Evolutionary conservation across 1,139 yeast species (phyloP).

Genomic region (Pichia sp.): DNA sequence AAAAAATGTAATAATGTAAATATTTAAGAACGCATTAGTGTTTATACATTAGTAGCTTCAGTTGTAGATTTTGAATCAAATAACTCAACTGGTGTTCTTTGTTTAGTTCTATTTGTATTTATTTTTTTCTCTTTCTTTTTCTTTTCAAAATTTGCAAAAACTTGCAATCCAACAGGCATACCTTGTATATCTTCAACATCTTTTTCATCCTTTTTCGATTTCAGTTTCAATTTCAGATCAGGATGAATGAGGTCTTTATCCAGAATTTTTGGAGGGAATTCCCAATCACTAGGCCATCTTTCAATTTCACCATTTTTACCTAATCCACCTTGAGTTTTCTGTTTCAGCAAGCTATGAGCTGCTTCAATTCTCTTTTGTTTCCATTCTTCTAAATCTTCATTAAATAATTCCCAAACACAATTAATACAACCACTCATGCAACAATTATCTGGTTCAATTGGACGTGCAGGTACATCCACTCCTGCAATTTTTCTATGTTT

Average conservation of each 20-base stretch:
- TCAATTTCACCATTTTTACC: conserved; percentile 27
- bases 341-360: conserved; percentile 33
- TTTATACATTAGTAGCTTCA: too few relatives aligned
- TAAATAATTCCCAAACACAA: conserved; percentile 93
- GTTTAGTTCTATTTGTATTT: not conserved
- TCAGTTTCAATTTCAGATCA: conserved; percentile 21
- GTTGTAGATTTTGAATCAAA: too few relatives aligned
- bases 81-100: too few relatives aligned
- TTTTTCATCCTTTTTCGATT: conserved; percentile 25
- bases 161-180: conserved; percentile 71
- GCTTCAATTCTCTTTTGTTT: conserved; percentile 54
- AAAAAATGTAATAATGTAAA: too few relatives aligned
- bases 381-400: conserved; percentile 87
- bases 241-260: conserved; percentile 36
- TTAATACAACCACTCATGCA: conserved; percentile 97
- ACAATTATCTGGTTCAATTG: conserved; percentile 89
- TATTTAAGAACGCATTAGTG: too few relatives aligned
- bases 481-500: conserved; percentile 50
- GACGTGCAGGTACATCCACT: conserved; percentile 67
- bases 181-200: conserved; percentile 41
- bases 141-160: conserved; percentile 79
- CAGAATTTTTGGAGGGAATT: conserved; percentile 55
- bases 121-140: conserved; percentile 40
- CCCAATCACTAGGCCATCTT: conserved; percentile 76
- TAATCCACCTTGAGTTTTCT: conserved; percentile 9